A percentile compares a stretch with the other conserved stretches of the same genome.
Evolutionary conservation across 164 flowering plant genomes (phyloP).

Genomic region (Dillenia suffruticosa): DNA sequence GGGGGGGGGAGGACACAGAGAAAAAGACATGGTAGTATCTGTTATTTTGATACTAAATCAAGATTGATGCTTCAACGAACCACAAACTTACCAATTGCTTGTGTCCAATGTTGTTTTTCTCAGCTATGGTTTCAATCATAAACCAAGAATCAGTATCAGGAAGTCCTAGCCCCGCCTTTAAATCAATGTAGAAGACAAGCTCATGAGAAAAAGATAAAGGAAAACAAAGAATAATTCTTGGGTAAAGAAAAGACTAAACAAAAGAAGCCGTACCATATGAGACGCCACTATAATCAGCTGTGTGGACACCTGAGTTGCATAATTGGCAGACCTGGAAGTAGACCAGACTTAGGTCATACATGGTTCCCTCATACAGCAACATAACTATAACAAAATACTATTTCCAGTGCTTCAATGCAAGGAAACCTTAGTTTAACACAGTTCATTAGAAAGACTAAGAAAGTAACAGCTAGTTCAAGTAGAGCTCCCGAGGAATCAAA

Average conservation of each 20-base stretch:
- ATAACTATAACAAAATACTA: no score
- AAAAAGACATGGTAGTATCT: no score
- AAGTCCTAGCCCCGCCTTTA: slow-evolving; percentile 94
- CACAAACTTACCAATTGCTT: slow-evolving; percentile 69
- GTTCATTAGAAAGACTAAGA: no score
- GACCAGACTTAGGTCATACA: not conserved
- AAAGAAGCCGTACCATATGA: slow-evolving; percentile 66
- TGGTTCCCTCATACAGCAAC: no score
- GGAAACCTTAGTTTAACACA: no score
- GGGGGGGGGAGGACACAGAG: no score
- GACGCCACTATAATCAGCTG: slow-evolving; percentile 79
- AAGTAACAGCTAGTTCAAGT: no score
- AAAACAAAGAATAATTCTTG: not conserved
- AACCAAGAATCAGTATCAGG: slow-evolving; percentile 88
- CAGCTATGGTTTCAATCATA: slow-evolving; percentile 92
- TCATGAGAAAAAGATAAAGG: slow-evolving; percentile 1
- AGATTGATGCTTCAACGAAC: not conserved
- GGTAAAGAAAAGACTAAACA: not conserved
- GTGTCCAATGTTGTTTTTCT: slow-evolving; percentile 77
- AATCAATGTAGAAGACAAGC: slow-evolving; percentile 15
- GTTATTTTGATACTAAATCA: no score
- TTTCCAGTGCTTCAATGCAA: no score
- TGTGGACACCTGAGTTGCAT: slow-evolving; percentile 69
- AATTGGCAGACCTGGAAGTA: slow-evolving; percentile 62
- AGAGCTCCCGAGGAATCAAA: no score